A percentile compares a stretch with the other conserved stretches of the same genome.
Conservation (phyloP, 305 asterid genomes). For the Lippia alba region DNA sequence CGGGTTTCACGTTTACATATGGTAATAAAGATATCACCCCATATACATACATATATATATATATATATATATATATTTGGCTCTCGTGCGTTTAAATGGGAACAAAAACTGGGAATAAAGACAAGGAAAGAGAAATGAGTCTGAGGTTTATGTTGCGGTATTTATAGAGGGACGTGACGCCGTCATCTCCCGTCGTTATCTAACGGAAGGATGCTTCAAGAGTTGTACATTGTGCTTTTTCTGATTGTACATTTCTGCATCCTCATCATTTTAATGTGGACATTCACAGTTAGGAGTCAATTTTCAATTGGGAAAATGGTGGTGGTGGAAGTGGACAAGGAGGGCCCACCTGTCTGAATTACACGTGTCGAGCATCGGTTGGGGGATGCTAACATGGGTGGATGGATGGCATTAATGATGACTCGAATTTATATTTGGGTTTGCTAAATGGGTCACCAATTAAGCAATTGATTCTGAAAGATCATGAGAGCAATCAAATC, state of each 20-base stretch:
- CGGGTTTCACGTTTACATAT: slow-evolving; percentile 38
- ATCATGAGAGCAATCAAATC: slow-evolving; percentile 45
- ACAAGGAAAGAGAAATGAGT: slow-evolving; percentile 54
- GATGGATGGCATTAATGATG: slow-evolving; percentile 28
- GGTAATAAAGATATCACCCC: background rate
- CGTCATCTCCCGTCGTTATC: slow-evolving; percentile 60
- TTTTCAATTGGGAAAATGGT: slow-evolving; percentile 45
- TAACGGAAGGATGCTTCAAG: slow-evolving; percentile 52
- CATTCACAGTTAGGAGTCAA: slow-evolving; percentile 40
- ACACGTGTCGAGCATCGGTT: slow-evolving; percentile 37
- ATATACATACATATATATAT: background rate
- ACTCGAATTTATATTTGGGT: slow-evolving; percentile 29
- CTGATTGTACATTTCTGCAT: slow-evolving; percentile 42
- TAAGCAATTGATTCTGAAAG: slow-evolving; percentile 43
- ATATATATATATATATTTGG: background rate
- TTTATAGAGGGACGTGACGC: slow-evolving; percentile 63
- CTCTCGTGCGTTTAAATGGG: slow-evolving; percentile 35
- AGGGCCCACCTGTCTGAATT: slow-evolving; percentile 67
- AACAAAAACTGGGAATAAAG: slow-evolving; percentile 43
- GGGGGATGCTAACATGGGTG: slow-evolving; percentile 34
- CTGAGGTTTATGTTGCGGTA: slow-evolving; percentile 40
- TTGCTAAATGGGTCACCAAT: slow-evolving; percentile 10
- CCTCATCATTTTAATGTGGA: slow-evolving; percentile 17
- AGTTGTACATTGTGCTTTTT: slow-evolving; percentile 44
- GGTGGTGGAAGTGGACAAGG: slow-evolving; percentile 51